phyloP scores from a whole-genome alignment of 2,329 filamentous ascomycete species.

The Diaporthe citrichinensis region DNA sequence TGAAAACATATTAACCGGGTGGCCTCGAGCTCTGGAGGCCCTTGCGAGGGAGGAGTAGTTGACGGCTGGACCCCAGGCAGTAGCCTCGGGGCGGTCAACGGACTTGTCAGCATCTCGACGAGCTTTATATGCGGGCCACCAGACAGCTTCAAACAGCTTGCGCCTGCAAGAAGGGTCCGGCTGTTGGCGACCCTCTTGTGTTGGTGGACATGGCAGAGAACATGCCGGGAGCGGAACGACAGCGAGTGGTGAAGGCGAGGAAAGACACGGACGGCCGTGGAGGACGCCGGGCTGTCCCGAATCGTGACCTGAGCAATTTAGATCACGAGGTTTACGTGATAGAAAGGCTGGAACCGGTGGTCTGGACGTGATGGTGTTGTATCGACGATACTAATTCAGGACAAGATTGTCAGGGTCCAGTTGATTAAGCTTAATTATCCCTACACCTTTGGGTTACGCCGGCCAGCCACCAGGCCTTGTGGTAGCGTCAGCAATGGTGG shows the following conservation, averaged over 20 bases:
- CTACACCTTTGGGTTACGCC: conserved; percentile 23
- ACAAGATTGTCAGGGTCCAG: conserved; percentile 45
- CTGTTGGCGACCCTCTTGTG: background rate
- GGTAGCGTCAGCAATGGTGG: conserved; percentile 34
- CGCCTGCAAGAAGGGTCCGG: background rate
- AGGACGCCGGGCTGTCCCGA: conserved; percentile 5
- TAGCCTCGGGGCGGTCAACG: conserved; percentile 12
- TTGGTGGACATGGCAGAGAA: too few species aligned
- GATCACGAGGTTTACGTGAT: conserved; percentile 29
- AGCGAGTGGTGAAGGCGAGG: background rate
- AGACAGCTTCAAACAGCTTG: too few species aligned
- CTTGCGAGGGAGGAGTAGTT: background rate
- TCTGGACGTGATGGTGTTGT: conserved; percentile 33
- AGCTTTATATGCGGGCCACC: background rate
- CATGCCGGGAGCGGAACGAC: background rate
- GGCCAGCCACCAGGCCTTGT: conserved; percentile 26
- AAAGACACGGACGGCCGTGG: background rate
- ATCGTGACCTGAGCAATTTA: conserved; percentile 25
- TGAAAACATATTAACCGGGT: conserved; percentile 56
- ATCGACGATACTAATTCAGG: conserved; percentile 52
- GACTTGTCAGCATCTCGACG: conserved; percentile 13
- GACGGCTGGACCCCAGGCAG: conserved; percentile 16
- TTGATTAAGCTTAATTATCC: conserved; percentile 56
- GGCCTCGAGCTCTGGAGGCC: conserved; percentile 21
- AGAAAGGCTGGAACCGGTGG: conserved; percentile 28